These are phyloP conservation scores for Fonsecaea pedrosoi DNA, from an alignment of 2,329 filamentous ascomycete genomes.

Conservation along the genomic window DNA sequence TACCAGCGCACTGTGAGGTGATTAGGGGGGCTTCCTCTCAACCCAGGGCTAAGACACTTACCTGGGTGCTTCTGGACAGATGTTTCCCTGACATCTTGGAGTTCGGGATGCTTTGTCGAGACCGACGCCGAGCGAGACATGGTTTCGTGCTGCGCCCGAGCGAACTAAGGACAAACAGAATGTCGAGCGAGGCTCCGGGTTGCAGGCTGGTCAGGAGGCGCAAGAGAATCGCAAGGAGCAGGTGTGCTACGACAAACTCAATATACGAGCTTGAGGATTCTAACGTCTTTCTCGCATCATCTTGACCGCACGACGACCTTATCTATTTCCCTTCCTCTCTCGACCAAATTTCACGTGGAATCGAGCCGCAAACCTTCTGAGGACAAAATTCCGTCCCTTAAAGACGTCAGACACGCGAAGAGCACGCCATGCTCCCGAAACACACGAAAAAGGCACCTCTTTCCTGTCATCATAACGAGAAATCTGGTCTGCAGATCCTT, in stretches of 20 bases:
- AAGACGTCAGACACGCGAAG: slow-evolving; percentile 18
- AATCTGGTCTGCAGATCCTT: slow-evolving; percentile 6
- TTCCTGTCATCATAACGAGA: not conserved
- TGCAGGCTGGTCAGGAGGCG: not conserved
- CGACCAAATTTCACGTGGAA: not conserved
- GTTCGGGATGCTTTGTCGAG: slow-evolving; percentile 12
- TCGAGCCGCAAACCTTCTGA: not conserved
- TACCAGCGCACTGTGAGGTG: slow-evolving; percentile 60
- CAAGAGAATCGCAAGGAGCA: not conserved
- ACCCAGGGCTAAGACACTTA: not conserved
- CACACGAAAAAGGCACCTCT: not conserved
- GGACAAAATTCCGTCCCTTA: not conserved
- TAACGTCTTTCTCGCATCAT: not conserved
- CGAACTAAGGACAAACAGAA: not conserved
- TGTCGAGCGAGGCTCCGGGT: not conserved
- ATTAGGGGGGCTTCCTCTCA: not conserved
- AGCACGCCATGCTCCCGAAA: slow-evolving; percentile 12
- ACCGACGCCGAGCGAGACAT: slow-evolving; percentile 16
- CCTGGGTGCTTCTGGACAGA: slow-evolving; percentile 16
- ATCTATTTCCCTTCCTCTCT: not conserved
- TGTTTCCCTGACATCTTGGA: slow-evolving; percentile 19
- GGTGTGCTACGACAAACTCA: not conserved
- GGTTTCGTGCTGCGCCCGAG: not conserved
- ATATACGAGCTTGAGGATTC: not conserved
- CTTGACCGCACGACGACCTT: not conserved